A percentile compares a stretch with the other conserved stretches of the same genome.
These are phyloP conservation scores for Fusarium humuli DNA, from an alignment of 2,329 filamentous ascomycete species.

Conservation along the genomic window DNA sequence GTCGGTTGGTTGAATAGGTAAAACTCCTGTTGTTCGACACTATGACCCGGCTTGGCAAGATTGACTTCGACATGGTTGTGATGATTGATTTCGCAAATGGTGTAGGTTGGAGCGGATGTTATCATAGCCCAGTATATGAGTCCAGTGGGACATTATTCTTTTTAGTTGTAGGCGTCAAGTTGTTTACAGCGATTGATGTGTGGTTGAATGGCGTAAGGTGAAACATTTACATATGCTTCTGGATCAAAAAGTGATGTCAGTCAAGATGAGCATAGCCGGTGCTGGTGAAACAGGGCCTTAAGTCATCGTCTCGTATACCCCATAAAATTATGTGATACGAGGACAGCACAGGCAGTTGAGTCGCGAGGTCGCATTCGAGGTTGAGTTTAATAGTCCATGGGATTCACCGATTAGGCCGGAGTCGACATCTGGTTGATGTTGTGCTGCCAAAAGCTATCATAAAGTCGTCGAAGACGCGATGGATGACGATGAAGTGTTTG, in stretches of 20 bases:
- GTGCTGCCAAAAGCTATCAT: slow-evolving; percentile 54
- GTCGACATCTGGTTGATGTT: slow-evolving; percentile 51
- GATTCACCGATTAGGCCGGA: slow-evolving; percentile 51
- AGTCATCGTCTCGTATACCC: slow-evolving; percentile 44
- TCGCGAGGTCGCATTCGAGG: slow-evolving; percentile 50
- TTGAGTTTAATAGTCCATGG: slow-evolving; percentile 50
- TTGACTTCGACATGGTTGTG: not conserved
- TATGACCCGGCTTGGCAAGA: not conserved
- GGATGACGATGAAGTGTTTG: slow-evolving; percentile 55
- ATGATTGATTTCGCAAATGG: not conserved
- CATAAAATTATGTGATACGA: slow-evolving; percentile 42
- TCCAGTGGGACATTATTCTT: slow-evolving; percentile 21
- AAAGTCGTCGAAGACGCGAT: slow-evolving; percentile 53
- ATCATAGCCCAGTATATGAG: not conserved
- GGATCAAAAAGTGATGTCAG: slow-evolving; percentile 47
- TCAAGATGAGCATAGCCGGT: slow-evolving; percentile 38
- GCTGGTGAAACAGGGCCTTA: slow-evolving; percentile 43
- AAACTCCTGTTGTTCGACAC: not conserved
- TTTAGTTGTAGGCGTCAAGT: slow-evolving; percentile 43
- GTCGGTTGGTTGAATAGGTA: not conserved
- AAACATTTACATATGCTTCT: slow-evolving; percentile 51
- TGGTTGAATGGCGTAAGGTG: slow-evolving; percentile 46
- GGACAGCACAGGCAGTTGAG: slow-evolving; percentile 49
- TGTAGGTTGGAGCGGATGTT: not conserved
- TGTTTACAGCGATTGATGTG: slow-evolving; percentile 50